Conservation (phyloP, 106 monocot genomes). For the Dendrobium huoshanense region DNA sequence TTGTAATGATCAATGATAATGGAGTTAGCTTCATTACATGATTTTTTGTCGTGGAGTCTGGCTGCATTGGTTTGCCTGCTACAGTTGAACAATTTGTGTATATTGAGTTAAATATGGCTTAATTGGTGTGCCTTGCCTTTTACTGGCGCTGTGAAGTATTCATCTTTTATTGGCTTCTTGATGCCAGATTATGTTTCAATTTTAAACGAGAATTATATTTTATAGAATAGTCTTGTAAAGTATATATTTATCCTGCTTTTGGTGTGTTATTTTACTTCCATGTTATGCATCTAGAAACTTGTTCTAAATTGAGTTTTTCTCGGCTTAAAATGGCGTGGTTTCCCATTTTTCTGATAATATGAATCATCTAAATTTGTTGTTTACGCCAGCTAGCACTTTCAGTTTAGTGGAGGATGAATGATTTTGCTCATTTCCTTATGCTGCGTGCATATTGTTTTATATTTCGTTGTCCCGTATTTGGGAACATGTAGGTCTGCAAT, state of each 20-base stretch:
- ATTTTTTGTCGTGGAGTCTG: conserved; percentile 1
- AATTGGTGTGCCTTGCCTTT: not conserved
- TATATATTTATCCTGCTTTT: not conserved
- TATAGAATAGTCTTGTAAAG: not conserved
- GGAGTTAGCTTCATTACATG: not conserved
- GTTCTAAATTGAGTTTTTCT: not conserved
- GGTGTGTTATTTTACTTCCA: not conserved
- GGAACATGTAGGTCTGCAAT: conserved; percentile 57
- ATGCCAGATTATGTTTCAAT: not conserved
- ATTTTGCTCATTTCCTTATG: not conserved
- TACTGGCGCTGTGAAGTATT: not conserved
- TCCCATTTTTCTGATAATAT: not conserved
- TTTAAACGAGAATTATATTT: not conserved
- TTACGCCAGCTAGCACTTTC: not conserved
- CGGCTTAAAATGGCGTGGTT: not conserved
- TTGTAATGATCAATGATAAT: not conserved
- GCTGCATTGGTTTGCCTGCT: not conserved
- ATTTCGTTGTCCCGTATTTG: not conserved
- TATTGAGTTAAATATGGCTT: not conserved
- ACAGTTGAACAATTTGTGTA: not conserved
- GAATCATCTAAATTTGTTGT: not conserved
- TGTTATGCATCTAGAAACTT: not conserved
- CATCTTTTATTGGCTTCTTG: not conserved
- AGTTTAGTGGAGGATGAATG: not conserved
- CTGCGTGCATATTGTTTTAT: not conserved